phyloP scores from a whole-genome alignment of 371 early-diverging fungal genomes.

The Mucor lusitanicus region DNA sequence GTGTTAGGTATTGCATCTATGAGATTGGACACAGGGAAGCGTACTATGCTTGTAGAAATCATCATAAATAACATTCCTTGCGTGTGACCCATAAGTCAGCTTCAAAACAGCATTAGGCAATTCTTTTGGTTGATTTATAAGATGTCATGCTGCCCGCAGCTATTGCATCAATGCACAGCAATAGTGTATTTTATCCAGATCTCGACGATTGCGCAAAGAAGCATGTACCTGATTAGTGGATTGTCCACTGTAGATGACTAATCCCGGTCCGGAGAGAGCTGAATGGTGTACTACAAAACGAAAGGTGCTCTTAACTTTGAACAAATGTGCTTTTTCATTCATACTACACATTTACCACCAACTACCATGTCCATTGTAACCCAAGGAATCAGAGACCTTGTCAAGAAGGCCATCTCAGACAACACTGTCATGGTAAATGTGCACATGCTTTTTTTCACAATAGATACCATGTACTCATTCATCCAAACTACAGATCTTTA shows the following conservation, averaged over 20 bases:
- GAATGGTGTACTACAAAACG: background rate
- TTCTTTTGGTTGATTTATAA: no score
- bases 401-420: constrained; percentile 44
- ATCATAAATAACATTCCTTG: no score
- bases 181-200: no score
- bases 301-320: background rate
- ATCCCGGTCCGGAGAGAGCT: background rate
- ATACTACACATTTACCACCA: background rate
- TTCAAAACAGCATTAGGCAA: no score
- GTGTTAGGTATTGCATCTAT: no score
- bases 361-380: constrained; percentile 21
- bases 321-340: no score
- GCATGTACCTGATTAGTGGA: background rate
- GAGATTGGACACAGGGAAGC: no score
- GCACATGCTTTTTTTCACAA: background rate
- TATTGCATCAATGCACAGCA: no score
- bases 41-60: no score
- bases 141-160: no score
- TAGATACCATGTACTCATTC: background rate
- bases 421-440: constrained; percentile 41
- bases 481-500: constrained; percentile 61
- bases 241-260: background rate
- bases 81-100: no score
- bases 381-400: constrained; percentile 34
- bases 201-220: background rate